A percentile compares a stretch with the other conserved stretches of the same genome.
phyloP scores from a whole-genome alignment of 2,329 filamentous ascomycete genomes.

The Pseudogymnoascus sp. region DNA sequence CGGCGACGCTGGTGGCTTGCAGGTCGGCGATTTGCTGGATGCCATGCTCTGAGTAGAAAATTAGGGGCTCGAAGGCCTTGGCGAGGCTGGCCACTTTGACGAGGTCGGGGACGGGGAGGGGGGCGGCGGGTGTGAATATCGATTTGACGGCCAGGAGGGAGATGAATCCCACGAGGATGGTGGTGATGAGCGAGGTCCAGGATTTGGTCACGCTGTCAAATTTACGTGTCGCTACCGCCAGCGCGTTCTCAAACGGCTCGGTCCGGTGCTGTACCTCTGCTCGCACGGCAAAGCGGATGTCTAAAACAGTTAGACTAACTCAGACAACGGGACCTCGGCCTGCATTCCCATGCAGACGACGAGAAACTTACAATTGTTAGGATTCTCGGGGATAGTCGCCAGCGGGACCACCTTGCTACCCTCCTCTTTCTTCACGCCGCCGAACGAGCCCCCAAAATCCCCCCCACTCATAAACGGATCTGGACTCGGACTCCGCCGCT shows the following conservation, averaged over 20 bases:
- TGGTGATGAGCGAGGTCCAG: slow-evolving; percentile 58
- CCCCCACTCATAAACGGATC: slow-evolving; percentile 32
- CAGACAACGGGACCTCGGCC: neutral
- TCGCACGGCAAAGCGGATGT: slow-evolving; percentile 80
- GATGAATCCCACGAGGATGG: slow-evolving; percentile 54
- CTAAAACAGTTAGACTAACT: slow-evolving; percentile 36
- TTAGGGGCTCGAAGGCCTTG: slow-evolving; percentile 85
- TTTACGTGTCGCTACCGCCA: slow-evolving; percentile 55
- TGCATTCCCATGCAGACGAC: neutral
- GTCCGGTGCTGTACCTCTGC: slow-evolving; percentile 83
- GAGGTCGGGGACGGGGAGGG: slow-evolving; percentile 69
- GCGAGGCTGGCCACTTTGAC: slow-evolving; percentile 87
- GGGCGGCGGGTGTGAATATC: slow-evolving; percentile 60
- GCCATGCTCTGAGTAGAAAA: slow-evolving; percentile 89
- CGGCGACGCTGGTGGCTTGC: slow-evolving; percentile 84
- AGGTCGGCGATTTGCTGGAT: slow-evolving; percentile 79
- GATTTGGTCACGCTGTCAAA: slow-evolving; percentile 59
- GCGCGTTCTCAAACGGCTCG: slow-evolving; percentile 70
- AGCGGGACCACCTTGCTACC: slow-evolving; percentile 13
- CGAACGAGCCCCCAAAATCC: slow-evolving; percentile 32
- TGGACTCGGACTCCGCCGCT: slow-evolving; percentile 49
- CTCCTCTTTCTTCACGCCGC: slow-evolving; percentile 25
- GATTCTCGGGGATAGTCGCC: slow-evolving; percentile 23
- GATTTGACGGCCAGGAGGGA: slow-evolving; percentile 58
- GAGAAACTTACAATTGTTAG: slow-evolving; percentile 44